Evolutionary conservation across 257 asterid genomes (phyloP).

Genomic region (Rhazya stricta): DNA sequence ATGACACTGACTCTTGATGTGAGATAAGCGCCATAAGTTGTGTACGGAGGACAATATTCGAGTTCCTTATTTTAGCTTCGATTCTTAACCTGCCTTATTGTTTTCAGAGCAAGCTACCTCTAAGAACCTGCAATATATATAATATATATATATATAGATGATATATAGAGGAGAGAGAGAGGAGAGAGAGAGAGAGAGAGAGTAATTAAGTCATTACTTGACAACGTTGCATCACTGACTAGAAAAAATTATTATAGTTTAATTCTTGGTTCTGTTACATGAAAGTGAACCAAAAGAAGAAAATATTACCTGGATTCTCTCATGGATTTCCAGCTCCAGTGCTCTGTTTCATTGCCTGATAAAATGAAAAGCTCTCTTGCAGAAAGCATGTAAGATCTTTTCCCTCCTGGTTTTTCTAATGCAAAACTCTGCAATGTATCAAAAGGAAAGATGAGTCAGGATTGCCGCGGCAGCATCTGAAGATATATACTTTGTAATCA

Average conservation of each 20-base stretch:
- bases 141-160: too few relatives aligned
- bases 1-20: conserved; percentile 12
- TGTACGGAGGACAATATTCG: conserved; percentile 26
- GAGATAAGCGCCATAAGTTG: conserved; percentile 33
- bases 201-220: neutral
- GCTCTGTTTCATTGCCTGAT: conserved; percentile 15
- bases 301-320: conserved; percentile 24
- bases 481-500: neutral
- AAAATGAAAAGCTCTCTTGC: conserved; percentile 33
- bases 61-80: conserved; percentile 27
- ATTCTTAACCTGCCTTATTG: conserved; percentile 22
- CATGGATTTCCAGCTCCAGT: conserved; percentile 35
- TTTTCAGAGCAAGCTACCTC: conserved; percentile 35
- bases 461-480: neutral
- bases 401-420: conserved; percentile 27
- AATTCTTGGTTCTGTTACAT: neutral
- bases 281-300: neutral
- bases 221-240: too few relatives aligned
- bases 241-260: too few relatives aligned
- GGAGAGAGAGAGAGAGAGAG: too few relatives aligned
- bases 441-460: neutral
- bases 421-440: conserved; percentile 27
- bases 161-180: too few relatives aligned
- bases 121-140: conserved; percentile 14
- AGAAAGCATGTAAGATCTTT: conserved; percentile 24